These are phyloP conservation scores for Saccharomyces hybrid DNA, from an alignment of 1,139 yeast species.

Conservation along the genomic window DNA sequence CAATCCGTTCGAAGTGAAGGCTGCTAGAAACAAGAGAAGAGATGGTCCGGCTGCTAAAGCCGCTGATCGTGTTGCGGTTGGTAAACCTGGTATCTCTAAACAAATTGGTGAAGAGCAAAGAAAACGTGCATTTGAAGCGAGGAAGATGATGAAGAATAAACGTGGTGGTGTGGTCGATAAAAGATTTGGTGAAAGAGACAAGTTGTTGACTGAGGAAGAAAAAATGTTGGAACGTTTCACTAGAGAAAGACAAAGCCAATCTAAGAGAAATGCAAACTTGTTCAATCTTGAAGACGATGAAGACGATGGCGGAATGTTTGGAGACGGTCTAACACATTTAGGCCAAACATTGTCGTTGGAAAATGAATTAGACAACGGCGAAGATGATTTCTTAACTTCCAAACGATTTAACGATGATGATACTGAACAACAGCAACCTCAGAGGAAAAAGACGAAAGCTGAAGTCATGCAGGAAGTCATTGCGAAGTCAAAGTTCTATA, in stretches of 20 bases:
- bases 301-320: slow-evolving; percentile 39
- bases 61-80: slow-evolving; percentile 54
- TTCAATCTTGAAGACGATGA: slow-evolving; percentile 75
- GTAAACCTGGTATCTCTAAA: slow-evolving; percentile 65
- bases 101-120: slow-evolving; percentile 74
- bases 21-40: slow-evolving; percentile 63
- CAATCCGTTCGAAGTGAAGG: slow-evolving; percentile 80
- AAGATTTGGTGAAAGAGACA: slow-evolving; percentile 85
- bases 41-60: slow-evolving; percentile 29
- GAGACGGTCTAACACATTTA: slow-evolving; percentile 61
- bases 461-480: slow-evolving; percentile 97
- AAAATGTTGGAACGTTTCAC: slow-evolving; percentile 94
- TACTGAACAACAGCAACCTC: slow-evolving; percentile 38
- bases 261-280: slow-evolving; percentile 39
- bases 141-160: slow-evolving; percentile 53
- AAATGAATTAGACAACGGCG: slow-evolving; percentile 43
- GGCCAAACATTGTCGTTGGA: slow-evolving; percentile 60
- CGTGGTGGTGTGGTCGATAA: slow-evolving; percentile 77
- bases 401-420: slow-evolving; percentile 34
- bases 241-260: slow-evolving; percentile 63
- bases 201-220: slow-evolving; percentile 70
- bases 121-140: slow-evolving; percentile 57
- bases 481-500: slow-evolving; percentile 86
- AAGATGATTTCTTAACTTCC: slow-evolving; percentile 9
- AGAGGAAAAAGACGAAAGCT: slow-evolving; percentile 73